Conservation (phyloP, 495 filamentous ascomycete genomes). For the Terfezia boudieri region DNA sequence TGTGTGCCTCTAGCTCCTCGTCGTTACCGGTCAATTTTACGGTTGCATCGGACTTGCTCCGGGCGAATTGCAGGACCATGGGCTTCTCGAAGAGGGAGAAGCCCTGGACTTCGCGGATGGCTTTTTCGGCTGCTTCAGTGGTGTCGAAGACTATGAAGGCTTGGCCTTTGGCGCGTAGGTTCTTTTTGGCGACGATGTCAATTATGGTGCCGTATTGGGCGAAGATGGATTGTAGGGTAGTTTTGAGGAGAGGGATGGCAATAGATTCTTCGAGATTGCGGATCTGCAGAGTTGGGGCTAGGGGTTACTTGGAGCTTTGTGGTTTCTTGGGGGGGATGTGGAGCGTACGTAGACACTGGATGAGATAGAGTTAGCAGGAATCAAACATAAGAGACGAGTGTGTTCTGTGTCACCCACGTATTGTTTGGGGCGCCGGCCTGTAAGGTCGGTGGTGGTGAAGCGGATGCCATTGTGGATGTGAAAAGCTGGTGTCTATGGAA, state of each 20-base stretch:
- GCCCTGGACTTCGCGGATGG: conserved; percentile 75
- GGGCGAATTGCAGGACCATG: conserved; percentile 70
- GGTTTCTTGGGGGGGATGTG: conserved; percentile 3
- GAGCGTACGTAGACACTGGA: conserved; percentile 31
- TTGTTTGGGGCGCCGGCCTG: neutral
- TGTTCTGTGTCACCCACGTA: neutral
- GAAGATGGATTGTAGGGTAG: conserved; percentile 58
- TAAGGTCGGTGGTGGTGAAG: neutral
- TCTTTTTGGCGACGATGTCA: conserved; percentile 81
- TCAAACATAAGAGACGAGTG: neutral
- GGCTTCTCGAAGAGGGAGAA: conserved; percentile 89
- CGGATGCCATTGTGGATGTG: neutral
- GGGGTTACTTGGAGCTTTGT: conserved; percentile 7
- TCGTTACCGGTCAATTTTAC: conserved; percentile 47
- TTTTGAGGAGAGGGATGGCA: conserved; percentile 56
- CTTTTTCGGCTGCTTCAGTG: conserved; percentile 47
- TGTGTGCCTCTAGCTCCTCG: conserved; percentile 73
- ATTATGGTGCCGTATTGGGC: conserved; percentile 74
- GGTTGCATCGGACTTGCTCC: conserved; percentile 70
- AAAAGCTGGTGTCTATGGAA: neutral
- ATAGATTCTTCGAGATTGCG: conserved; percentile 85
- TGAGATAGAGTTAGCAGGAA: conserved; percentile 2
- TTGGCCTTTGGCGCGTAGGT: conserved; percentile 82
- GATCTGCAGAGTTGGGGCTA: conserved; percentile 31
- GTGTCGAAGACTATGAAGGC: conserved; percentile 88